These are phyloP conservation scores for Exophiala mesophila DNA, from an alignment of 2,329 filamentous ascomycete species.

Conservation along the genomic window DNA sequence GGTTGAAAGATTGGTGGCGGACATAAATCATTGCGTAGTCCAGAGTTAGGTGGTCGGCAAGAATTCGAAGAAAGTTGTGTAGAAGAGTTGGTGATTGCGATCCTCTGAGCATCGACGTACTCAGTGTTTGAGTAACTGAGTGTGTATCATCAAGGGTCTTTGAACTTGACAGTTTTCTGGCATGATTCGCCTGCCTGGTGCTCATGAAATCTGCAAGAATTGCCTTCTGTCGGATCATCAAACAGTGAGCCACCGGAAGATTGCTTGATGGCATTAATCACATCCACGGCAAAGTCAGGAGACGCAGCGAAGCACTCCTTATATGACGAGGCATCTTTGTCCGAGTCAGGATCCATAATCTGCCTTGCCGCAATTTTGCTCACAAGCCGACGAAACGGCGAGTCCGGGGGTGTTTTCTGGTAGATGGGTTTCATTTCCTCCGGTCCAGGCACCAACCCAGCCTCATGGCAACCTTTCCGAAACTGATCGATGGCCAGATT, in stretches of 20 bases:
- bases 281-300: conserved; percentile 50
- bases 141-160: no score
- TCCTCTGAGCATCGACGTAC: no score
- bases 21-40: no score
- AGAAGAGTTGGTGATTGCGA: no score
- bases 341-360: conserved; percentile 52
- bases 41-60: no score
- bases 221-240: conserved; percentile 46
- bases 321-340: conserved; percentile 47
- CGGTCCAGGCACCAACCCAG: conserved; percentile 49
- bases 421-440: conserved; percentile 53
- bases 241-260: conserved; percentile 49
- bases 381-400: conserved; percentile 48
- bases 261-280: conserved; percentile 48
- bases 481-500: conserved; percentile 54
- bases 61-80: no score
- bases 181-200: conserved; percentile 39
- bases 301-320: conserved; percentile 46
- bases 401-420: conserved; percentile 39
- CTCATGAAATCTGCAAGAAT: conserved; percentile 49
- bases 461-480: conserved; percentile 45
- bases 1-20: no score
- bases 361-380: conserved; percentile 52
- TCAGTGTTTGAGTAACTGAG: no score
- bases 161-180: conserved; percentile 27